Percentiles rank a stretch among this genome's conserved stretches.
phyloP scores from a whole-genome alignment of 2,329 filamentous ascomycete genomes.

The Aspergillus quadricinctus region DNA sequence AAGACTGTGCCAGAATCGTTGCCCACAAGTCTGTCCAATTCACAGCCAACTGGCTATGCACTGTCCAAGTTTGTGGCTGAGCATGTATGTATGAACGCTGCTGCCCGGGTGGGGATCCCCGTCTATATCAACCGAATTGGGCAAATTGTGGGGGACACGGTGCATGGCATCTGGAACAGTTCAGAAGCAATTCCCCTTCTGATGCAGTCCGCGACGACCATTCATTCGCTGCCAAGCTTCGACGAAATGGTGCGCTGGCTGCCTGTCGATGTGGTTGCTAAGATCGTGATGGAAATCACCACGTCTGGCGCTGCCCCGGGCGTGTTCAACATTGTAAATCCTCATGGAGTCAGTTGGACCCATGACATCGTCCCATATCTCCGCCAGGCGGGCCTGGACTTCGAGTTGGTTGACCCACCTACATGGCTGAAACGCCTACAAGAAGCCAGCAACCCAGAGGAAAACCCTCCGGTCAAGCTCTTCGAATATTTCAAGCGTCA shows the following conservation, averaged over 20 bases:
- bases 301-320: constrained; percentile 9
- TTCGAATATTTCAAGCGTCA: too few species aligned
- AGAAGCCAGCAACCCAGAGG: too few species aligned
- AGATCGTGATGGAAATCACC: constrained; percentile 27
- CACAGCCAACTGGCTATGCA: constrained; percentile 39
- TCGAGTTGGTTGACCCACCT: constrained; percentile 24
- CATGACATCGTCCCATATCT: constrained; percentile 52
- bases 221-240: constrained; percentile 44
- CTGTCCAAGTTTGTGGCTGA: constrained; percentile 32
- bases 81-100: constrained; percentile 21
- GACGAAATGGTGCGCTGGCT: constrained; percentile 42
- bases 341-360: constrained; percentile 36
- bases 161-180: constrained; percentile 9
- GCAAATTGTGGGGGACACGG: constrained; percentile 29
- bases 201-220: constrained; percentile 43
- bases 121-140: constrained; percentile 28
- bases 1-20: constrained; percentile 31
- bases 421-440: not conserved
- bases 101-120: constrained; percentile 9
- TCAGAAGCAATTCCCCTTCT: constrained; percentile 47
- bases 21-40: constrained; percentile 28
- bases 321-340: constrained; percentile 48
- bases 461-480: too few species aligned
- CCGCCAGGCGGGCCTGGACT: constrained; percentile 41
- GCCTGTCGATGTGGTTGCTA: constrained; percentile 42